These are phyloP conservation scores for Agrocybe pediades DNA, from an alignment of 768 basidiomycete genomes.

Conservation along the genomic window DNA sequence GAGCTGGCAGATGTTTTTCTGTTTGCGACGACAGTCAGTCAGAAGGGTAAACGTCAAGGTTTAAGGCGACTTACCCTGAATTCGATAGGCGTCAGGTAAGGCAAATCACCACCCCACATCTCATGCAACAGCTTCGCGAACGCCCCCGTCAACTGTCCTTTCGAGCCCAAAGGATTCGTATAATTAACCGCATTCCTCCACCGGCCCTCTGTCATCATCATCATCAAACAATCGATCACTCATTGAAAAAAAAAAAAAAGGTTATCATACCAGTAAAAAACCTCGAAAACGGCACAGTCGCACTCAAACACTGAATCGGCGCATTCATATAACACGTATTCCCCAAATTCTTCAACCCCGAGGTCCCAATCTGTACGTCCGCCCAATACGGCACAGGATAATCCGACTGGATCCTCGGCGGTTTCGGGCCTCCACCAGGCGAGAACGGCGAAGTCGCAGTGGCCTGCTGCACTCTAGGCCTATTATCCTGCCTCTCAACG, in stretches of 20 bases:
- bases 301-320: constrained; percentile 93
- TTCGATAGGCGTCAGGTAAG: constrained; percentile 76
- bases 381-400: constrained; percentile 87
- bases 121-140: constrained; percentile 85
- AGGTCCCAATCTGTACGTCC: constrained; percentile 75
- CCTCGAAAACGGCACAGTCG: constrained; percentile 88
- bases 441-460: constrained; percentile 29
- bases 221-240: constrained; percentile 2
- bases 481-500: constrained; percentile 79
- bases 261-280: constrained; percentile 80
- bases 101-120: constrained; percentile 86
- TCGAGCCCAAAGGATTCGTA: constrained; percentile 84
- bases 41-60: neutral
- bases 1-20: constrained; percentile 52
- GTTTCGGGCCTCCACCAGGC: constrained; percentile 44
- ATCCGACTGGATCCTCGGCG: constrained; percentile 70
- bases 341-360: constrained; percentile 90
- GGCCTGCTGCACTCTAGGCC: constrained; percentile 53
- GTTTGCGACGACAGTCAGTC: constrained; percentile 2
- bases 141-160: constrained; percentile 77
- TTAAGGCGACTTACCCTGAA: constrained; percentile 67
- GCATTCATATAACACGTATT: constrained; percentile 99
- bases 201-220: constrained; percentile 56
- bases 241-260: constrained; percentile 43
- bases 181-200: constrained; percentile 87